Evolutionary conservation across 495 filamentous ascomycete species (phyloP), one percentile per base, ranked within the genome.

Genomic region (Hypomontagnella monticulosa): DNA sequence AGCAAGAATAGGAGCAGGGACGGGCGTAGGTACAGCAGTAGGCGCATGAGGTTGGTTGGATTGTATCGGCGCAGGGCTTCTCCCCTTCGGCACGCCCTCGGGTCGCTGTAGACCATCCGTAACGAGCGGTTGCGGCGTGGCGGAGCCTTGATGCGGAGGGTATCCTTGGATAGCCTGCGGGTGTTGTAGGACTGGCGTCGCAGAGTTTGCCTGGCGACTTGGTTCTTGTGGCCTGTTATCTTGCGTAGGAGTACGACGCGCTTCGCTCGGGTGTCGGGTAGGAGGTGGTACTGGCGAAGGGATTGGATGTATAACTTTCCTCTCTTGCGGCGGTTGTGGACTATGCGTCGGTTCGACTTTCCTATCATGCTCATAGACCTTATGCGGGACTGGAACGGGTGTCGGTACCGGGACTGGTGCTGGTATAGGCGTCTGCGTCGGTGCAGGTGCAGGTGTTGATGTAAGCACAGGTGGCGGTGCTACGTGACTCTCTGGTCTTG

Each of bases 131-230:
- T 70, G 67, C 6, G 74, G 61, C 23, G 67, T 59, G 10, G 63
- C 57, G 15, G 72, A 62, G 41, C 69, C 49, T 2, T 72, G 61
- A 38, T 65, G 67, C 18, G 69, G 53, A 8, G 66, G 60, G 50
- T 75, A 73, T 11, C 69, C 57, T 52, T 73, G 66, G 52, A 63
- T 61, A 8, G 73, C 70, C 51, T 79, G 79, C 5, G 79, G 78
- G 42, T 75, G 76, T 49, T 81, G 79, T 52, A 81, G 71, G 37
- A 80, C 78, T 10, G 69, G 74, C 9, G 76, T 46, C 12, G 69
- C 43, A 33, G 53, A 58, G 44, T 58, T 68, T 19, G 69, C 41
- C 12, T 73, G 67, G 5, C 71, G 74, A 33, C 63, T 18, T 15
- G 62, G 56, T 41, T 77, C 73, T 19, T 67, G 66, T 14, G 75